These are phyloP conservation scores for Chimonanthus praecox DNA, from an alignment of 164 flowering plant species.

Conservation along the genomic window DNA sequence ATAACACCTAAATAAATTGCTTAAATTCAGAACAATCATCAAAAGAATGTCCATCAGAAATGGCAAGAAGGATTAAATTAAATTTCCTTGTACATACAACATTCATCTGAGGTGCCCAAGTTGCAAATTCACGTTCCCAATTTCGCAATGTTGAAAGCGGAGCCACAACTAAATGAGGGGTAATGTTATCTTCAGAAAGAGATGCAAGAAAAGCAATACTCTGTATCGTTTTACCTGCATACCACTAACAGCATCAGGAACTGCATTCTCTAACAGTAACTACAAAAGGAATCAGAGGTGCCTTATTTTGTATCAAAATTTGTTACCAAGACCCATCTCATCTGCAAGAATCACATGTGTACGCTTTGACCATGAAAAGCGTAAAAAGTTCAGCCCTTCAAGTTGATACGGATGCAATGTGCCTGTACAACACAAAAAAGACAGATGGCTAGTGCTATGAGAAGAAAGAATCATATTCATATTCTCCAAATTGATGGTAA, in stretches of 20 bases:
- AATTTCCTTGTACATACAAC: conserved; percentile 57
- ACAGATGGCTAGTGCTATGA: not conserved
- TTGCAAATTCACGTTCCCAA: conserved; percentile 99
- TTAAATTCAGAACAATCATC: conserved; percentile 3
- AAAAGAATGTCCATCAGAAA: not conserved
- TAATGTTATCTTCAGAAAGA: conserved; percentile 54
- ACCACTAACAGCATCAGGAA: conserved; percentile 10
- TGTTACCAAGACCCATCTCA: conserved; percentile 96
- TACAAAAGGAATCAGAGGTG: not conserved
- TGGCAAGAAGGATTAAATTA: not conserved
- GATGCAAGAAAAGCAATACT: conserved; percentile 97
- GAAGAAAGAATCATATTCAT: too few species aligned
- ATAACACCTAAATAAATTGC: conserved; percentile 68
- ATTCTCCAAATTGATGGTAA: too few species aligned
- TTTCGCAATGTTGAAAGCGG: conserved; percentile 95
- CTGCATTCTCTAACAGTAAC: not conserved
- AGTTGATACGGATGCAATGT: conserved; percentile 95
- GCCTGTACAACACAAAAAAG: conserved; percentile 33
- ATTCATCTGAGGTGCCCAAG: conserved; percentile 99
- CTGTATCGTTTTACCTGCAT: conserved; percentile 94
- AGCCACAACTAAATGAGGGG: conserved; percentile 87
- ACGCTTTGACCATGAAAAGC: conserved; percentile 87
- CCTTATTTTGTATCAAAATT: not conserved
- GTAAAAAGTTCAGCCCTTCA: conserved; percentile 91
- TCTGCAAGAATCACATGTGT: conserved; percentile 99